Evolutionary conservation across 805 yeast genomes (phyloP).

Genomic region (Metschnikowia colocasiae): DNA sequence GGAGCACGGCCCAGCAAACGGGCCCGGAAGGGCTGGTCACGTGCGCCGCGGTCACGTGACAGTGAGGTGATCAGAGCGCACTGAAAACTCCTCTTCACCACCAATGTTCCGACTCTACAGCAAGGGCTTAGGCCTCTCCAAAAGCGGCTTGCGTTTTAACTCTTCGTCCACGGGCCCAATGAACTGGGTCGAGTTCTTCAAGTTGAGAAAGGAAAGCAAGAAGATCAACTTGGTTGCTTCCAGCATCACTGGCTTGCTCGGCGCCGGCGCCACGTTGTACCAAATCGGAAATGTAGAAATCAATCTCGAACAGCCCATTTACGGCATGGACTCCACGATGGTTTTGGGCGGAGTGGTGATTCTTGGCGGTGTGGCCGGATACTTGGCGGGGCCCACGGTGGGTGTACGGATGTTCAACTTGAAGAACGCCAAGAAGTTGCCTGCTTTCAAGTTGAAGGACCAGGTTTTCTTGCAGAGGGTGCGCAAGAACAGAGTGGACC

Average conservation of each 20-base stretch:
- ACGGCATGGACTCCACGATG: slow-evolving; percentile 88
- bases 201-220: slow-evolving; percentile 72
- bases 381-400: slow-evolving; percentile 73
- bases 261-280: slow-evolving; percentile 67
- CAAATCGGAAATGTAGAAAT: slow-evolving; percentile 77
- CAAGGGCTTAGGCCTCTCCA: not conserved
- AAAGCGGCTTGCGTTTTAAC: slow-evolving; percentile 20
- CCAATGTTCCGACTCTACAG: slow-evolving; percentile 3
- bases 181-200: slow-evolving; percentile 79
- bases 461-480: slow-evolving; percentile 71
- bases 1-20: not conserved
- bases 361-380: slow-evolving; percentile 73
- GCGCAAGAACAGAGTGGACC: slow-evolving; percentile 81
- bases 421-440: slow-evolving; percentile 44
- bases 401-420: slow-evolving; percentile 70
- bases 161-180: slow-evolving; percentile 26
- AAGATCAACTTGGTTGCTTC: slow-evolving; percentile 66
- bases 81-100: slow-evolving; percentile 4
- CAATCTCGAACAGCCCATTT: slow-evolving; percentile 79
- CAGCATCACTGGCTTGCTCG: slow-evolving; percentile 59
- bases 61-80: slow-evolving; percentile 1
- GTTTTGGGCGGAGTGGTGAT: slow-evolving; percentile 72
- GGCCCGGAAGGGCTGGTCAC: not conserved
- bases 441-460: slow-evolving; percentile 57
- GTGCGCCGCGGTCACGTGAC: not conserved